These are phyloP conservation scores for Brassica incana DNA, from an alignment of 345 rosid species.

Conservation along the genomic window DNA sequence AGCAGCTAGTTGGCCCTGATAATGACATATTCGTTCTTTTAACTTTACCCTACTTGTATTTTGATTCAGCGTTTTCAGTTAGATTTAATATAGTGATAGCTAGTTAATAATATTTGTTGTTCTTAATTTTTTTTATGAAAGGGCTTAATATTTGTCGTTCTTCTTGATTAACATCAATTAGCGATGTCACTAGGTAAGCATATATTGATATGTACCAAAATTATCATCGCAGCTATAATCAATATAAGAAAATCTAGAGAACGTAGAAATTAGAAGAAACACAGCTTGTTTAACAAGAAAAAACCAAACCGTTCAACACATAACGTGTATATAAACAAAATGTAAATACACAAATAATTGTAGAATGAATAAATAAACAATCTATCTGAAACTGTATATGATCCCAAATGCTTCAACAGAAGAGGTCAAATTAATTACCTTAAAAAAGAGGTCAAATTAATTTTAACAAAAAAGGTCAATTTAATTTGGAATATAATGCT, in stretches of 20 bases:
- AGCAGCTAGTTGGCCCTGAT: slow-evolving; percentile 37
- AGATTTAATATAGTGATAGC: background rate
- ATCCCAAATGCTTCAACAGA: background rate
- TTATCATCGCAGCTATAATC: background rate
- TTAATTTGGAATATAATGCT: background rate
- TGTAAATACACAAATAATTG: background rate
- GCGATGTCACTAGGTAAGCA: background rate
- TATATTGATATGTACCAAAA: background rate
- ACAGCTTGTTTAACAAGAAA: background rate
- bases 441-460: too few relatives aligned
- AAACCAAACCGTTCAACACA: background rate
- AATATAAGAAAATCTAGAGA: background rate
- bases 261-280: background rate
- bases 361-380: background rate
- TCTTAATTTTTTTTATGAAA: too few relatives aligned
- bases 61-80: background rate
- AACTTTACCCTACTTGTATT: background rate
- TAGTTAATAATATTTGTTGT: background rate
- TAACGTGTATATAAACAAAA: background rate
- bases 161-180: background rate
- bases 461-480: too few relatives aligned
- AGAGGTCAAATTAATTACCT: too few relatives aligned
- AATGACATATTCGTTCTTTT: slow-evolving; percentile 28
- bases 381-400: background rate
- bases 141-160: background rate